phyloP scores from a whole-genome alignment of 140 eudicot genomes.

The Stevia rebaudiana region DNA sequence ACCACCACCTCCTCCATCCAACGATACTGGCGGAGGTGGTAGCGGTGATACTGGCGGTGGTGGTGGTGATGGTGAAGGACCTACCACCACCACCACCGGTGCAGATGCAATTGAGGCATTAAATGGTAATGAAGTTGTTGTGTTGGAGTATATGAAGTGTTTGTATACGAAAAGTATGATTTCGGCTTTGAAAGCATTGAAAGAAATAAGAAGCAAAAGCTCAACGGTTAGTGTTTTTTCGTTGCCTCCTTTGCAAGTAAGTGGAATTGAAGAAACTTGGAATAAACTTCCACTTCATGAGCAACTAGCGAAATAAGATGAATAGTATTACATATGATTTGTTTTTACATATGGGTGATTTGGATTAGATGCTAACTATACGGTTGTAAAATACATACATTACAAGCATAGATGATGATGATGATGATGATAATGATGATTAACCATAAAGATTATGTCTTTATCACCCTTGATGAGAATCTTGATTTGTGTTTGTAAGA shows the following conservation, averaged over 20 bases:
- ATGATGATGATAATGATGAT: not conserved
- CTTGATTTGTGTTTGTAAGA: no score
- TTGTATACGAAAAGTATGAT: constrained; percentile 61
- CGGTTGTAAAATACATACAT: not conserved
- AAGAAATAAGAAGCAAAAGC: constrained; percentile 55
- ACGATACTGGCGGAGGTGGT: not conserved
- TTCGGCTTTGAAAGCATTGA: constrained; percentile 52
- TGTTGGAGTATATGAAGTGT: constrained; percentile 61
- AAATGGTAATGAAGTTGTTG: constrained; percentile 49
- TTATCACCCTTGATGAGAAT: no score
- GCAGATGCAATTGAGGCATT: constrained; percentile 13
- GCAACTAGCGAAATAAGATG: constrained; percentile 42
- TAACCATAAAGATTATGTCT: not conserved
- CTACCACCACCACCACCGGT: constrained; percentile 25
- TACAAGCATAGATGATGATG: not conserved
- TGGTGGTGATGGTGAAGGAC: constrained; percentile 6
- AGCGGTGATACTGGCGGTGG: not conserved
- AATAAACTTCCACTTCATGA: constrained; percentile 48
- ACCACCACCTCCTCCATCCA: constrained; percentile 21
- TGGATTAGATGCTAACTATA: not conserved
- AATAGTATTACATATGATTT: not conserved
- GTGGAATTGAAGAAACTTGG: constrained; percentile 60
- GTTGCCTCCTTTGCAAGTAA: constrained; percentile 57
- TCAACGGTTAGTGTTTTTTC: constrained; percentile 66
- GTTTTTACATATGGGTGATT: not conserved